phyloP scores from a whole-genome alignment of 139 green algal species.

The Haematococcus lacustris region DNA sequence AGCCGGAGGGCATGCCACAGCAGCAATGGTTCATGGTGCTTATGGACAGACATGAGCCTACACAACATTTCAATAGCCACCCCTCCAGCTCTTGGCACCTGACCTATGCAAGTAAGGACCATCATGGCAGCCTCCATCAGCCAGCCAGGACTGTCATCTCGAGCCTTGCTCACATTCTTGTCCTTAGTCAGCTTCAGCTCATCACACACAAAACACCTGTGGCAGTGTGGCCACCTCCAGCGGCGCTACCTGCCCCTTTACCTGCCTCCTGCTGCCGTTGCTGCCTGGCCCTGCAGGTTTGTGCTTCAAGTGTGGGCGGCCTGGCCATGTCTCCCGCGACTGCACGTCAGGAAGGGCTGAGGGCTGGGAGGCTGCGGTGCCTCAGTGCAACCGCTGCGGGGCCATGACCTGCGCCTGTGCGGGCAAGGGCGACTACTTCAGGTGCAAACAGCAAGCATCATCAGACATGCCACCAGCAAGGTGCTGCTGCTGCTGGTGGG shows the following conservation, averaged over 20 bases:
- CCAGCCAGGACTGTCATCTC: not conserved
- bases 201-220: conserved; percentile 1
- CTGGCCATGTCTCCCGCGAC: conserved; percentile 46
- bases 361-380: conserved; percentile 5
- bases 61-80: not conserved
- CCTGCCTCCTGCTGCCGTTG: not conserved
- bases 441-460: conserved; percentile 23
- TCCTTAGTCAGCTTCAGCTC: not conserved
- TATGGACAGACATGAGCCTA: not conserved
- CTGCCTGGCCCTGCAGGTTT: conserved; percentile 10
- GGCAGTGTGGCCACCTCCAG: not conserved
- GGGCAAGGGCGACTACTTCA: conserved; percentile 45
- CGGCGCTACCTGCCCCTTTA: not conserved
- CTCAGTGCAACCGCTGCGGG: conserved; percentile 59
- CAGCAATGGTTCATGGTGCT: too few relatives aligned
- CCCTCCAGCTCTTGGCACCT: too few relatives aligned
- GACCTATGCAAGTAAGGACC: not conserved
- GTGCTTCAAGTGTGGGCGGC: conserved; percentile 50
- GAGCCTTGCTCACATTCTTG: not conserved
- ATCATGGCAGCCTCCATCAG: not conserved
- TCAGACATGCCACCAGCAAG: not conserved
- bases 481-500: not conserved
- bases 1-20: too few relatives aligned
- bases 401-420: conserved; percentile 36
- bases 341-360: conserved; percentile 13